Percentiles rank a stretch among this genome's conserved stretches.
Evolutionary conservation across 1,284 basidiomycete genomes (phyloP).

Genomic region (Gomphus bonarii): DNA sequence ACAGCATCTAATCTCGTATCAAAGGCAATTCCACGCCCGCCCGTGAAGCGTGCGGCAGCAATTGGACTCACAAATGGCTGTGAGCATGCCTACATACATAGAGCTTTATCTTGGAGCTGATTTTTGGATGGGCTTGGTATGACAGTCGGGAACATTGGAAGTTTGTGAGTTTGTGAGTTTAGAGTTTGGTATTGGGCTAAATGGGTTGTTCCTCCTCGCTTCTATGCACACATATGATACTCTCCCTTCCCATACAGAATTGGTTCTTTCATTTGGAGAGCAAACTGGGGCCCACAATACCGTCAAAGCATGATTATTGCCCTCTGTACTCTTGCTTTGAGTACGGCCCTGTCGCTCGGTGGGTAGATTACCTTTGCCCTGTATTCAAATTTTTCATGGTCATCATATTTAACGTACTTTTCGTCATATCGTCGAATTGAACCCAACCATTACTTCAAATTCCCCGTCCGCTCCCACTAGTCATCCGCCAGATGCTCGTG

Average conservation of each 20-base stretch:
- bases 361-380: constrained; percentile 10
- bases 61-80: constrained; percentile 33
- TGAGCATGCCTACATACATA: neutral
- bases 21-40: constrained; percentile 52
- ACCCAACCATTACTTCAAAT: too few species aligned
- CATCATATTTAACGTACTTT: neutral
- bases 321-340: constrained; percentile 29
- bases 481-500: constrained; percentile 36
- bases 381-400: neutral
- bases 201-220: too few species aligned
- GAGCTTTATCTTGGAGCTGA: neutral
- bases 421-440: too few species aligned
- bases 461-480: constrained; percentile 18
- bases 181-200: neutral
- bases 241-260: constrained; percentile 21
- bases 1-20: neutral
- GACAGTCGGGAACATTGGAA: constrained; percentile 28
- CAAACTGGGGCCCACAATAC: constrained; percentile 38
- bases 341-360: constrained; percentile 29
- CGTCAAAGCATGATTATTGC: constrained; percentile 41
- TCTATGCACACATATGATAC: neutral
- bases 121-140: neutral
- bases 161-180: constrained; percentile 20
- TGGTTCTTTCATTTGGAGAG: constrained; percentile 43
- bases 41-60: constrained; percentile 42